A percentile compares a stretch with the other conserved stretches of the same genome.
These are phyloP conservation scores for Quercus rubra DNA, from an alignment of 306 rosid species.

Conservation along the genomic window DNA sequence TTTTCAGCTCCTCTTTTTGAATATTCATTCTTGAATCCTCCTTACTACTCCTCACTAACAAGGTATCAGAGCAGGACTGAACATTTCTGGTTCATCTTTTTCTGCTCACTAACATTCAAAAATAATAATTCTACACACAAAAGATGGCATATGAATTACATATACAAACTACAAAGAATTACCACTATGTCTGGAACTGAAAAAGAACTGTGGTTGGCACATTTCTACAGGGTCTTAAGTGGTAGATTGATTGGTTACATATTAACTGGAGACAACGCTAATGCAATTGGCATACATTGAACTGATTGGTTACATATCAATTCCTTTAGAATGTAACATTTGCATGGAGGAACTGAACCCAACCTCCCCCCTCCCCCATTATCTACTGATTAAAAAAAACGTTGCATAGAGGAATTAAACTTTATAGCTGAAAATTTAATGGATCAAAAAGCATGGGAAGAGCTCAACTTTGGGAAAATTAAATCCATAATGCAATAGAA, in stretches of 20 bases:
- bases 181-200: not conserved
- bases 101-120: too few relatives aligned
- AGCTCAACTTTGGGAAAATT: not conserved
- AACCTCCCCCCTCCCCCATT: too few relatives aligned
- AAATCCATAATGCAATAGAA: not conserved
- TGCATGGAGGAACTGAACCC: not conserved
- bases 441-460: not conserved
- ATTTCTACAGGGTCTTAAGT: not conserved
- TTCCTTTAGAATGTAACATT: not conserved
- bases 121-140: not conserved
- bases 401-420: not conserved
- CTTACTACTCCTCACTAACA: too few relatives aligned
- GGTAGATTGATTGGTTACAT: not conserved
- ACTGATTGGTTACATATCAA: not conserved
- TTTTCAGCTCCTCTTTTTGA: too few relatives aligned
- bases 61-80: too few relatives aligned
- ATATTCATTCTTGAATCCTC: too few relatives aligned
- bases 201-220: not conserved
- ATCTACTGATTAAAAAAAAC: too few relatives aligned
- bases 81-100: too few relatives aligned
- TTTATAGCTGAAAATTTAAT: not conserved
- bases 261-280: not conserved
- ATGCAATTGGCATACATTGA: not conserved
- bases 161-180: not conserved
- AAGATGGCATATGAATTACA: not conserved